Evolutionary conservation across 2,329 filamentous ascomycete species (phyloP).

Genomic region (Verticillium alfalfae): DNA sequence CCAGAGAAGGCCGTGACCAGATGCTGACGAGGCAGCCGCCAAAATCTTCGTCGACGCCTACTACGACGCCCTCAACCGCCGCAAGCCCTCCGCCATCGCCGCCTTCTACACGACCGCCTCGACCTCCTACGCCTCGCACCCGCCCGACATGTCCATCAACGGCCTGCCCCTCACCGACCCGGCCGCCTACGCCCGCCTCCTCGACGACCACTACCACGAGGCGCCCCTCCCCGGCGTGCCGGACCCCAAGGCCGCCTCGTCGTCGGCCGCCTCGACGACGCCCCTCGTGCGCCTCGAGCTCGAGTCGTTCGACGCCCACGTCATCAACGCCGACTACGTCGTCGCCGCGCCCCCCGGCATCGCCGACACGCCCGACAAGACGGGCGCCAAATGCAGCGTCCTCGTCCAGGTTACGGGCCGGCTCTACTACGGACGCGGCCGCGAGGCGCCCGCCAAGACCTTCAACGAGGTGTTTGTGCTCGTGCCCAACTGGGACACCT

Average conservation of each 20-base stretch:
- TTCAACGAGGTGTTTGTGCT: conserved; percentile 81
- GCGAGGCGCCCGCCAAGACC: conserved; percentile 57
- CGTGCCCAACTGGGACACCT: conserved; percentile 66
- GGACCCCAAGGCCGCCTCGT: not conserved
- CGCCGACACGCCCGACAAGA: conserved; percentile 32
- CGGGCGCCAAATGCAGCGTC: conserved; percentile 59
- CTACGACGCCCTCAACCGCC: conserved; percentile 67
- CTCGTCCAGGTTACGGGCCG: conserved; percentile 68
- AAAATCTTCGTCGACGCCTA: conserved; percentile 67
- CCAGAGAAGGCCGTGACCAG: not conserved
- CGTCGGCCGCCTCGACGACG: not conserved
- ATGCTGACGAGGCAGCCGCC: conserved; percentile 46
- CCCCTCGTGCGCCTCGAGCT: conserved; percentile 61
- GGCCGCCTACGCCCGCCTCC: conserved; percentile 61
- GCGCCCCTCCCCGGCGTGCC: conserved; percentile 4
- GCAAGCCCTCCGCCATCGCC: conserved; percentile 59
- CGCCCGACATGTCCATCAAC: conserved; percentile 73
- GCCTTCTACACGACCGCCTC: conserved; percentile 65
- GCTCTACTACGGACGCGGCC: conserved; percentile 61
- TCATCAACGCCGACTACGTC: conserved; percentile 64
- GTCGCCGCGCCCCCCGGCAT: conserved; percentile 45
- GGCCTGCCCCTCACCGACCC: conserved; percentile 61
- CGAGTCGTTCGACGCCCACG: conserved; percentile 70
- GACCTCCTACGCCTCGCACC: conserved; percentile 39
- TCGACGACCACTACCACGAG: conserved; percentile 47